These are phyloP conservation scores for Populus alba DNA, from an alignment of 345 rosid species.

Conservation along the genomic window DNA sequence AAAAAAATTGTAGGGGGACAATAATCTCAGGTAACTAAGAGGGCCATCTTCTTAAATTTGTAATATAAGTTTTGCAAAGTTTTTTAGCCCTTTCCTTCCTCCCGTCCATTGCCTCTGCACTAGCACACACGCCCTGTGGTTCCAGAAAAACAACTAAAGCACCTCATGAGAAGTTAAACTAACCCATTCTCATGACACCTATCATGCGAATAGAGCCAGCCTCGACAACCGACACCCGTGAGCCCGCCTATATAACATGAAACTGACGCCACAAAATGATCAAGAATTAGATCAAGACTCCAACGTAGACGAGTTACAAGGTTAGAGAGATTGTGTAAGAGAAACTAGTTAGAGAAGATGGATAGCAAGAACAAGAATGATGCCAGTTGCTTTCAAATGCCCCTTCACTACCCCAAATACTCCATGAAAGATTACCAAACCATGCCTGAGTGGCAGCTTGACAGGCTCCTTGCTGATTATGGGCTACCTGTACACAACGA, in stretches of 20 bases:
- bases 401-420: constrained; percentile 12
- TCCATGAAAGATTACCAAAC: not conserved
- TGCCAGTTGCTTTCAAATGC: not conserved
- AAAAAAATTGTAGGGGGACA: no score
- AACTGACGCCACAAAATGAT: not conserved
- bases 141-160: no score
- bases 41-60: no score
- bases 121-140: no score
- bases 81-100: no score
- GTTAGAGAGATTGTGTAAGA: not conserved
- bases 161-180: not conserved
- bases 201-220: not conserved
- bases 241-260: not conserved
- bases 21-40: no score
- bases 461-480: not conserved
- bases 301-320: no score
- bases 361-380: not conserved
- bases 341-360: no score
- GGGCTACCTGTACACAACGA: not conserved
- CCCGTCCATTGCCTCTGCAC: no score
- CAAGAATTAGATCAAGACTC: not conserved
- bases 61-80: no score
- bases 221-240: not conserved
- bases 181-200: not conserved
- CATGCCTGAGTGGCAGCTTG: constrained; percentile 2